Evolutionary conservation across 257 asterid species (phyloP).

Genomic region (Lycium barbarum): DNA sequence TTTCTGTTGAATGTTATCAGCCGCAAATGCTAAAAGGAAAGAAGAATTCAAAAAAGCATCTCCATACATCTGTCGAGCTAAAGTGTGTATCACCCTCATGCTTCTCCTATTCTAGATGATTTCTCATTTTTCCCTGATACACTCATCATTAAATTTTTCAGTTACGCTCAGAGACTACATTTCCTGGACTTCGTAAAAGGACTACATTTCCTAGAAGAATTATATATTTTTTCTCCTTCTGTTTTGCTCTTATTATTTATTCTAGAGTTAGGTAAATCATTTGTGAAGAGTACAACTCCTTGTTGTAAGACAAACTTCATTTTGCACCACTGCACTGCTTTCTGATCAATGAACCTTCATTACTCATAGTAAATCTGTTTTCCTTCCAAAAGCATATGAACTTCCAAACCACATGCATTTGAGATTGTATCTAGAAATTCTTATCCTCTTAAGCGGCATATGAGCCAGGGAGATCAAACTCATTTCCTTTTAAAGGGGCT

Average conservation of each 20-base stretch:
- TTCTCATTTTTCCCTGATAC: background rate
- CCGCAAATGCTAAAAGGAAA: background rate
- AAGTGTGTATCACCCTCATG: background rate
- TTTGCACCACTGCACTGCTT: background rate
- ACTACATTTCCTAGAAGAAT: conserved; percentile 14
- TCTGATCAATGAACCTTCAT: background rate
- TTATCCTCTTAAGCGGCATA: background rate
- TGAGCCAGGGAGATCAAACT: conserved; percentile 19
- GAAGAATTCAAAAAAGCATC: background rate
- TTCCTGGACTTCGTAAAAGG: background rate
- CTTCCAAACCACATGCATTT: background rate
- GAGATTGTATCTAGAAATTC: background rate
- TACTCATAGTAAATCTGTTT: background rate
- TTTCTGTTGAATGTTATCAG: conserved; percentile 13
- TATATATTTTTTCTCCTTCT: background rate
- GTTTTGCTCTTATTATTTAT: background rate
- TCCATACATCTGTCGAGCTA: background rate
- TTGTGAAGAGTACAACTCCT: background rate
- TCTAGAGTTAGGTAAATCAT: background rate
- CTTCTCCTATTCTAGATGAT: conserved; percentile 13
- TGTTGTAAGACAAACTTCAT: background rate
- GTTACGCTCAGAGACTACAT: background rate
- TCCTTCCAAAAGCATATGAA: conserved; percentile 3
- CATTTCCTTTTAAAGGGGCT: background rate
- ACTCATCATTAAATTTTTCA: background rate